phyloP scores from a whole-genome alignment of 495 filamentous ascomycete species.

The Ascobolus immersus region DNA sequence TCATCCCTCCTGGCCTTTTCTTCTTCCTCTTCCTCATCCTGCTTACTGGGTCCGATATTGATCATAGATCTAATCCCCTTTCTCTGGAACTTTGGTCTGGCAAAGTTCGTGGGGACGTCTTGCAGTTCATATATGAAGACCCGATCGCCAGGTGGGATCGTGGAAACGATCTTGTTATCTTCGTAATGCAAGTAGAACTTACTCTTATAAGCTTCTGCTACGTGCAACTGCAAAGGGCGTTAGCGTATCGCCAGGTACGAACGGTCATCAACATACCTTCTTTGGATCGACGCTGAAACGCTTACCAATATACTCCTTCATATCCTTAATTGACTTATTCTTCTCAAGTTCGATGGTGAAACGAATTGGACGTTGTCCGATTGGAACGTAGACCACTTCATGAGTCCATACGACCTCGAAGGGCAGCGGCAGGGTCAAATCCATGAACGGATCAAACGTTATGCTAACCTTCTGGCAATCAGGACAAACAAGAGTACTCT shows the following conservation, averaged over 20 bases:
- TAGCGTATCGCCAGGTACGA: slow-evolving; percentile 23
- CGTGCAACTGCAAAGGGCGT: slow-evolving; percentile 29
- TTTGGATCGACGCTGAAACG: slow-evolving; percentile 33
- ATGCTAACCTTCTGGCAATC: slow-evolving; percentile 86
- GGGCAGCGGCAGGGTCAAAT: slow-evolving; percentile 70
- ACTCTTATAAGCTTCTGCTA: slow-evolving; percentile 49
- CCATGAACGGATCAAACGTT: slow-evolving; percentile 95
- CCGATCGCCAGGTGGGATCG: slow-evolving; percentile 38
- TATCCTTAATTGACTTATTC: slow-evolving; percentile 37
- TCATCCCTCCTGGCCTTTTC: slow-evolving; percentile 39
- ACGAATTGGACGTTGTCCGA: slow-evolving; percentile 28
- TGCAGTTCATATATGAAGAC: slow-evolving; percentile 63
- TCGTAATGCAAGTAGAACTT: slow-evolving; percentile 68
- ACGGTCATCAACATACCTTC: slow-evolving; percentile 16
- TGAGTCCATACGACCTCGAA: slow-evolving; percentile 53
- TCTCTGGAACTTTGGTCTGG: slow-evolving; percentile 21
- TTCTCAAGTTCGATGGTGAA: slow-evolving; percentile 74
- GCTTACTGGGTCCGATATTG: slow-evolving; percentile 21
- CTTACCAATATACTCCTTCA: slow-evolving; percentile 53
- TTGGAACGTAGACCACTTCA: slow-evolving; percentile 45
- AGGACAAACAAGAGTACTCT: slow-evolving; percentile 83
- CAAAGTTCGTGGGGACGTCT: slow-evolving; percentile 47
- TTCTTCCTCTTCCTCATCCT: slow-evolving; percentile 32
- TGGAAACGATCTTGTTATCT: slow-evolving; percentile 36
- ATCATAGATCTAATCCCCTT: slow-evolving; percentile 17